Percentiles rank a stretch among this genome's conserved stretches.
phyloP scores from a whole-genome alignment of 805 yeast species.

The Wickerhamiella bombiphila region DNA sequence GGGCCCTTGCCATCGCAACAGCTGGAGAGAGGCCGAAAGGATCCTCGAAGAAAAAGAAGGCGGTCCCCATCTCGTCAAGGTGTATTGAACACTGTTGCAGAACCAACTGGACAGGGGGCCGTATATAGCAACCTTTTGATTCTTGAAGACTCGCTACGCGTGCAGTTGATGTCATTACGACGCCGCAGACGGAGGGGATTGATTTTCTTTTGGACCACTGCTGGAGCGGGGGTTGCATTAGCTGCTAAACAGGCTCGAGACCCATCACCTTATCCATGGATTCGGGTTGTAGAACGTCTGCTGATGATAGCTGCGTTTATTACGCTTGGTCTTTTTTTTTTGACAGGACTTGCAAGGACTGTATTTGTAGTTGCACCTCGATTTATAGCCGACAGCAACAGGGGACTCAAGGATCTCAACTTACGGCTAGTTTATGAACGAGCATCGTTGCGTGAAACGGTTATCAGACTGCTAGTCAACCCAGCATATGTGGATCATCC shows the following conservation, averaged over 20 bases:
- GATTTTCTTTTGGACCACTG: slow-evolving; percentile 28
- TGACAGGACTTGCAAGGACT: slow-evolving; percentile 80
- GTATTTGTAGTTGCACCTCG: slow-evolving; percentile 71
- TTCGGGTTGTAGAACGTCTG: slow-evolving; percentile 24
- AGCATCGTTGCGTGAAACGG: slow-evolving; percentile 19
- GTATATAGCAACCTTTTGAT: slow-evolving; percentile 45
- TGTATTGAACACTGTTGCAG: too few species aligned
- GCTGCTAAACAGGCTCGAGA: slow-evolving; percentile 21
- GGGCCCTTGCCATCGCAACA: too few species aligned
- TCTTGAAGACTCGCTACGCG: slow-evolving; percentile 71
- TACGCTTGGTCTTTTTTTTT: slow-evolving; percentile 60
- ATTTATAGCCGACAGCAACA: slow-evolving; percentile 70
- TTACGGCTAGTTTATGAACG: slow-evolving; percentile 41
- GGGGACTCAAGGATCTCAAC: slow-evolving; percentile 75
- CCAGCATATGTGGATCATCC: slow-evolving; percentile 19
- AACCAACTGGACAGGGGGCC: background rate
- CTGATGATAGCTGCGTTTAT: slow-evolving; percentile 46
- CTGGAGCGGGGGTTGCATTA: slow-evolving; percentile 19
- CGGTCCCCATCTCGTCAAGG: too few species aligned
- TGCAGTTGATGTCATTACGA: slow-evolving; percentile 63
- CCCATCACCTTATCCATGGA: slow-evolving; percentile 26
- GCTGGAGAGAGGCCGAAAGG: too few species aligned
- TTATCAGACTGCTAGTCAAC: slow-evolving; percentile 16
- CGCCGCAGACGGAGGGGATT: slow-evolving; percentile 48
- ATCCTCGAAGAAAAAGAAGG: too few species aligned